Conservation (phyloP, 1,139 yeast genomes). For the Taiozyma onychis region DNA sequence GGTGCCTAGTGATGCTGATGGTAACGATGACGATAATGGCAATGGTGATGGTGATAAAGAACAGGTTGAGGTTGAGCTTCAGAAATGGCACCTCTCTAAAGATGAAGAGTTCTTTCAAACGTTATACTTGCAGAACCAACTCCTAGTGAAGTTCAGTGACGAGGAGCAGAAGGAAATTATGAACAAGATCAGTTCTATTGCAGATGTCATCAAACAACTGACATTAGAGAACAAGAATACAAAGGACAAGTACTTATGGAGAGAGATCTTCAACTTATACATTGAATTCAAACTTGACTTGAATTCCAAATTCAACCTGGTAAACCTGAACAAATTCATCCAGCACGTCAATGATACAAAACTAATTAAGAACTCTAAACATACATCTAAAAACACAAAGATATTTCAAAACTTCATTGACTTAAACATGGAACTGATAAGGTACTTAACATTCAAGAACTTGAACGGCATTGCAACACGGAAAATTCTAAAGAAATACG, state of each 20-base stretch:
- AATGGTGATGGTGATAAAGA: no score
- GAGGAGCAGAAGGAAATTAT: constrained; percentile 11
- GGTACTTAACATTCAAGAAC: constrained; percentile 55
- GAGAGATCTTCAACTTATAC: constrained; percentile 59
- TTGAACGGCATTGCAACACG: constrained; percentile 59
- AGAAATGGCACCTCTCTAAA: constrained; percentile 2
- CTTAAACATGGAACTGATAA: constrained; percentile 50
- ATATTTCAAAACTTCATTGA: constrained; percentile 47
- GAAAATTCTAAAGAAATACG: constrained; percentile 69
- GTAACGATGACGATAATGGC: constrained; percentile 1
- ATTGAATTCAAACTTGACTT: constrained; percentile 64
- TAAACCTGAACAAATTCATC: constrained; percentile 36
- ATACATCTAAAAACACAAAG: constrained; percentile 36
- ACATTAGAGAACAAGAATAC: constrained; percentile 33
- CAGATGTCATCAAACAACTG: constrained; percentile 53
- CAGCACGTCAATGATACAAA: constrained; percentile 37
- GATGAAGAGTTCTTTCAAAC: constrained; percentile 20
- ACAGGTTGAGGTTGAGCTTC: not conserved
- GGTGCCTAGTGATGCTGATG: constrained; percentile 26
- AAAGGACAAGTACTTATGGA: constrained; percentile 64
- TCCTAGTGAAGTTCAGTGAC: constrained; percentile 11
- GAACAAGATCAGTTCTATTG: constrained; percentile 41
- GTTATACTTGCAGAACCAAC: constrained; percentile 15
- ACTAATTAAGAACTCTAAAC: constrained; percentile 40
- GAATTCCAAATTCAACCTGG: constrained; percentile 43